Evolutionary conservation across 2,329 filamentous ascomycete species (phyloP), one percentile per base, ranked within the genome.

Genomic region (Periconia macrospinosa): DNA sequence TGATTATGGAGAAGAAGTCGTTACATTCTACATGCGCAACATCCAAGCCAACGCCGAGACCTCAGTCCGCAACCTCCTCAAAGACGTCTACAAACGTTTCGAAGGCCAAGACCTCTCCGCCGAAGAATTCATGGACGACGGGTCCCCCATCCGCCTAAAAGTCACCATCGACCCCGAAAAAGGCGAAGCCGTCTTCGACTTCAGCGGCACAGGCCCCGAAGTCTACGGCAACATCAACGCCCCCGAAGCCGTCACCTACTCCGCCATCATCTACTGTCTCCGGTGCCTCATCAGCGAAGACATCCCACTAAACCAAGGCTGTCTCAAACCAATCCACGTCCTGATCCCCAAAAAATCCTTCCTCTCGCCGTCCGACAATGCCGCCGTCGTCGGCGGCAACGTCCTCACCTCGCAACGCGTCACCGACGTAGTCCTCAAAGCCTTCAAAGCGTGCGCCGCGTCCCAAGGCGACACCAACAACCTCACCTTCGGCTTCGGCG

Each of bases 231-330:
- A 92, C 63, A 87, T 87, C 72, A 94, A 94, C 65, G 90, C 90
- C 0, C 90, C 90, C 0, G 83, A 91, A 72, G 90, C 90, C 2
- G 89, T 94, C 45, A 92, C 89, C 0, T 91, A 90, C 75, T 89
- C 84, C 35, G 90, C 90, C 47, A 92, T 94, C 67, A 93, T 94
- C 68, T 95, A 95, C 79, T 91, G 88, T 63, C 80, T 95, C 13
- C 86, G 91, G 44, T 90, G 87, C 65, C 81, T 96, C 53, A 91
- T 95, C 63, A 86, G 83, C 37, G 85, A 90, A 59, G 89, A 93
- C 61, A 92, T 95, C 14, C 91, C 91, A 0, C 81, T 95, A 3
- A 95, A 95, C 75, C 91, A 95, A 74, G 91, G 91, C 59, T 95
- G 91, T 59, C 79, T 94, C 2, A 84, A 84, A 47, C 90, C 91